Conservation (phyloP, 2,329 filamentous ascomycete species). For the Mariannaea elegans region DNA sequence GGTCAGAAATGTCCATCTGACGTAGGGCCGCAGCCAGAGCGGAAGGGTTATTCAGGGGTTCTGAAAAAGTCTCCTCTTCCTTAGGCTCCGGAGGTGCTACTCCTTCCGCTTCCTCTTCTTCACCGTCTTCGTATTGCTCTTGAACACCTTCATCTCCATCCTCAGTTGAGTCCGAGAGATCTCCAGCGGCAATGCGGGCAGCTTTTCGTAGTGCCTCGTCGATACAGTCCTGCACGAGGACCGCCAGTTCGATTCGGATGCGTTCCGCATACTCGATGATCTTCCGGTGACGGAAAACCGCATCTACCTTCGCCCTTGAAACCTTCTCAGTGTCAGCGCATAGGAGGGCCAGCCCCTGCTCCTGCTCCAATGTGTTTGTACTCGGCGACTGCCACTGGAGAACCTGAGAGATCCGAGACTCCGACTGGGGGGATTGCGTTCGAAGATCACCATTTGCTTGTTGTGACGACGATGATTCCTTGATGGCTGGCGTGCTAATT, state of each 20-base stretch:
- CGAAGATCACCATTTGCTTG: slow-evolving; percentile 77
- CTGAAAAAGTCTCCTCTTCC: slow-evolving; percentile 29
- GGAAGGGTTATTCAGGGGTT: slow-evolving; percentile 53
- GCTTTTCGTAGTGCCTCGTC: slow-evolving; percentile 91
- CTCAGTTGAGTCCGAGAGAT: slow-evolving; percentile 80
- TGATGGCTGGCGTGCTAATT: slow-evolving; percentile 92
- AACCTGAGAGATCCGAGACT: slow-evolving; percentile 93
- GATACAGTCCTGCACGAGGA: slow-evolving; percentile 95
- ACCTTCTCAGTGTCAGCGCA: slow-evolving; percentile 89
- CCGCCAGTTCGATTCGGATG: slow-evolving; percentile 91
- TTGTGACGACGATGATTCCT: slow-evolving; percentile 76
- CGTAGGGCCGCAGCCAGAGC: slow-evolving; percentile 64
- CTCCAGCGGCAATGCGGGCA: slow-evolving; percentile 84
- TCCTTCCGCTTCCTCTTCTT: slow-evolving; percentile 48
- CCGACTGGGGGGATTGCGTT: slow-evolving; percentile 94
- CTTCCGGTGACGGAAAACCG: slow-evolving; percentile 87
- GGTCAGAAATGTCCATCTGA: slow-evolving; percentile 47
- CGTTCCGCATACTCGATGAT: slow-evolving; percentile 97
- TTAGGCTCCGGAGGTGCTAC: slow-evolving; percentile 22
- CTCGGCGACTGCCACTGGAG: slow-evolving; percentile 96
- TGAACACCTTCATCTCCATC: slow-evolving; percentile 61
- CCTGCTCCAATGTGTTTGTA: slow-evolving; percentile 89
- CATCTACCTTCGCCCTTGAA: slow-evolving; percentile 89
- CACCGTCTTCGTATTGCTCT: slow-evolving; percentile 36
- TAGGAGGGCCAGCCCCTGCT: slow-evolving; percentile 87